These are phyloP conservation scores for Lonicera japonica DNA, from an alignment of 129 eudicot species.

Conservation along the genomic window DNA sequence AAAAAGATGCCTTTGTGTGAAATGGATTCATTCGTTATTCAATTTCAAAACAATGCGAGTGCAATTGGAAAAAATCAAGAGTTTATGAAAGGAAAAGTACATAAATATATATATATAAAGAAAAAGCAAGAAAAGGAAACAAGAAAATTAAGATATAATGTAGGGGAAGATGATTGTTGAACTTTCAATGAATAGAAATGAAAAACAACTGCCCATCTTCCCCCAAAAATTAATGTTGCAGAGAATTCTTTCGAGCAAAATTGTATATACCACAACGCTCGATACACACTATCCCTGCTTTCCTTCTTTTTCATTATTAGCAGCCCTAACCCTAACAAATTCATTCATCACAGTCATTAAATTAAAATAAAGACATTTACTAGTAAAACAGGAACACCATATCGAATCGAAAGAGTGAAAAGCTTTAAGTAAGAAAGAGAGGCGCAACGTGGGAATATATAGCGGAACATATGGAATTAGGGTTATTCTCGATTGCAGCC, in stretches of 20 bases:
- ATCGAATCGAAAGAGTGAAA: no score
- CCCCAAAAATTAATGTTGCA: slow-evolving; percentile 22
- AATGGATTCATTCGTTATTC: no score
- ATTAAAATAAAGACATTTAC: no score
- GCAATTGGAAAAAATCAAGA: background rate
- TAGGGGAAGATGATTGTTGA: slow-evolving; percentile 45
- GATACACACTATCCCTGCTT: slow-evolving; percentile 52
- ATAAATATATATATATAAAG: background rate
- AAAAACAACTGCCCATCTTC: slow-evolving; percentile 45
- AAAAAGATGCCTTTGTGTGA: no score
- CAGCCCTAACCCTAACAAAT: background rate
- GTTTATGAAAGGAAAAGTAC: background rate
- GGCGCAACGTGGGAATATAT: no score
- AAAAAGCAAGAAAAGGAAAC: no score
- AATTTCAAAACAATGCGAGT: no score
- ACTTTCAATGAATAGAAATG: slow-evolving; percentile 16
- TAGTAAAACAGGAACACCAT: no score
- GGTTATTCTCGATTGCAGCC: no score
- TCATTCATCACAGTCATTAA: background rate
- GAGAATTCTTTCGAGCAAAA: slow-evolving; percentile 31
- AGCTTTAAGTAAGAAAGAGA: background rate
- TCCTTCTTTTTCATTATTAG: background rate
- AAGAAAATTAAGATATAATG: no score
- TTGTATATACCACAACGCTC: slow-evolving; percentile 27
- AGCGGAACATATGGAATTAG: no score